Base-by-base conservation (phyloP, 805 yeast species). In the Spencermartinsiella europaea region DNA sequence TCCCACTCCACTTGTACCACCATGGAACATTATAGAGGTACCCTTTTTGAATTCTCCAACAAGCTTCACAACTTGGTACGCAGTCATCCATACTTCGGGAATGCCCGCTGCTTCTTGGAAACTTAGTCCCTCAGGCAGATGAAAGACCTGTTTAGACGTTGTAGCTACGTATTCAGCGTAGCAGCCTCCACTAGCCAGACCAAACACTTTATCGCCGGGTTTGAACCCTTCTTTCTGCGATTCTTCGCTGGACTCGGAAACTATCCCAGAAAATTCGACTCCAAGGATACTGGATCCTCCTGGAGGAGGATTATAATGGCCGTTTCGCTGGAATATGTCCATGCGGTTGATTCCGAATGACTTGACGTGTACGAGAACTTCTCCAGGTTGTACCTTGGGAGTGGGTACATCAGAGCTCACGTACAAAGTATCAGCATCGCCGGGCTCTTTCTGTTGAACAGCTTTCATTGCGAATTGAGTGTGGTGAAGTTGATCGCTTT, bases 31-130 rank as follows among this genome's bases (percentile, higher is more conserved):
- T 12, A 68, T 52, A 17, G 57, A 44, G 38, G 62, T 58, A 14
- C 61, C 60, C 52, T 57, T 51, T 28, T 50, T 42, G 41, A 66
- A 51, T 15, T 47, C 45, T n/a, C 62, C 67, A 2, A 62, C 64
- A 27, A 48, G 22, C 8, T 52, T 54, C 5, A 69, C 51, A 5
- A 62, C 59, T 48, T 65, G 69, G 3, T 59, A 40, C 0, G 72
- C 73, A 4, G 68, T 58, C 34, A 64, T 56, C 73, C 73, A 68
- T 17, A 50, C 61, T 35, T 63, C 66, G 3, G 68, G 68, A 2
- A 68, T 46, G 0, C 62, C 55, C 1, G 70, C 68, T 1, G 68
- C 68, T 10, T 51, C 53, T 1, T 47, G 48, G 41, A 54, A 46
- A 7, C 56, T 36, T 38, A 67, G 17, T 3, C 49, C 50, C 1